These are phyloP conservation scores for Knoxdaviesia capensis DNA, from an alignment of 2,329 filamentous ascomycete species.

Conservation along the genomic window DNA sequence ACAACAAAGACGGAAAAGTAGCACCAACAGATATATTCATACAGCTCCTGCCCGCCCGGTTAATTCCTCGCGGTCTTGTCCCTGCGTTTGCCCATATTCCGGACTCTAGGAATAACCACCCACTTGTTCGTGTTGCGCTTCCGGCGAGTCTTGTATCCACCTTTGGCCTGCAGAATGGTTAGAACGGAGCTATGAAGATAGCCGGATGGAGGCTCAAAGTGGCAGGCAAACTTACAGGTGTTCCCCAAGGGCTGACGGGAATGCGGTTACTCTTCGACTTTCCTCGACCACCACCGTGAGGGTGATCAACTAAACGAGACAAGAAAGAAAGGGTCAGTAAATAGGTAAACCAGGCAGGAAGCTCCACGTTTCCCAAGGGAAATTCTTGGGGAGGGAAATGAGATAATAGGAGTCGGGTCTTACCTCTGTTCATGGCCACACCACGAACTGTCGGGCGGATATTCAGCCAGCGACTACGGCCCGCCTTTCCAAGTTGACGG, in stretches of 20 bases:
- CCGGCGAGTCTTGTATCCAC: conserved; percentile 77
- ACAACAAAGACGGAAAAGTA: too few species aligned
- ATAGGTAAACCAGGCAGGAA: neutral
- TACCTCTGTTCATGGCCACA: conserved; percentile 94
- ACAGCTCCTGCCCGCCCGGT: neutral
- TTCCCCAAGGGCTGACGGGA: conserved; percentile 92
- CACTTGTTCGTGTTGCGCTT: conserved; percentile 83
- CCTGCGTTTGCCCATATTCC: conserved; percentile 83
- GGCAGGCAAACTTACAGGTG: conserved; percentile 46
- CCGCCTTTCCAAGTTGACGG: conserved; percentile 82
- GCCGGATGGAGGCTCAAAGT: too few species aligned
- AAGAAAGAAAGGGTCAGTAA: neutral
- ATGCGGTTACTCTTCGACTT: conserved; percentile 98
- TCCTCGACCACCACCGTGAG: conserved; percentile 95
- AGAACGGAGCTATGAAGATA: conserved; percentile 6
- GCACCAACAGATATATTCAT: too few species aligned
- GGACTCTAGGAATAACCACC: conserved; percentile 62
- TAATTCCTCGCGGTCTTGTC: conserved; percentile 25
- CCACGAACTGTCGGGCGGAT: conserved; percentile 90
- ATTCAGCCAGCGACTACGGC: conserved; percentile 80
- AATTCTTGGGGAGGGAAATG: too few species aligned
- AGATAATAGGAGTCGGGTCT: conserved; percentile 9
- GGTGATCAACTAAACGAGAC: conserved; percentile 52
- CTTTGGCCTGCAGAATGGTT: conserved; percentile 39
- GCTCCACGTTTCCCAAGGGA: too few species aligned